Percentiles rank a stretch among this genome's conserved stretches.
Evolutionary conservation across 257 asterid species (phyloP).

Genomic region (Solanum lycopersicoides): DNA sequence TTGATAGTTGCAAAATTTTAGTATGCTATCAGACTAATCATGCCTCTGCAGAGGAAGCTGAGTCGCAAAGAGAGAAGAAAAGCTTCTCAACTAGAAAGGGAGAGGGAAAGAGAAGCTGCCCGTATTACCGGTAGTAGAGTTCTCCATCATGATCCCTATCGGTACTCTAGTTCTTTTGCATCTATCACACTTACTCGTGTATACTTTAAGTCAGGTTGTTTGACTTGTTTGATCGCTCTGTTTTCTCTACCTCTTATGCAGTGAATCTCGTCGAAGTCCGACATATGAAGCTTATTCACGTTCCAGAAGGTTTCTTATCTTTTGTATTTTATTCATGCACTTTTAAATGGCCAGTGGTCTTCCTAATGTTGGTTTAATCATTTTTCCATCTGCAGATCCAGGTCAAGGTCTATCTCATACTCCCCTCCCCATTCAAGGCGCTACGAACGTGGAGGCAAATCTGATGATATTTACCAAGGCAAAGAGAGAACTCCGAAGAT

Average conservation of each 20-base stretch:
- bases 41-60: slow-evolving; percentile 60
- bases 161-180: slow-evolving; percentile 30
- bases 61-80: slow-evolving; percentile 97
- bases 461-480: slow-evolving; percentile 54
- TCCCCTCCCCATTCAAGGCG: slow-evolving; percentile 79
- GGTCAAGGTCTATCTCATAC: slow-evolving; percentile 82
- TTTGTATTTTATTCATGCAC: background rate
- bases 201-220: background rate
- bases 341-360: background rate
- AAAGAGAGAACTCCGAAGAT: slow-evolving; percentile 77
- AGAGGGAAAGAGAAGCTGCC: slow-evolving; percentile 83
- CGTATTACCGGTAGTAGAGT: slow-evolving; percentile 67
- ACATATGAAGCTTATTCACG: slow-evolving; percentile 94
- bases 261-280: slow-evolving; percentile 95
- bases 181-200: background rate
- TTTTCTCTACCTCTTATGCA: slow-evolving; percentile 16
- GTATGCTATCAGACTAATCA: background rate
- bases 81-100: slow-evolving; percentile 85
- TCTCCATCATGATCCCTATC: slow-evolving; percentile 81
- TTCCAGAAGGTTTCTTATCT: slow-evolving; percentile 53
- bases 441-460: slow-evolving; percentile 40
- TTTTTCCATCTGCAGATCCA: slow-evolving; percentile 26
- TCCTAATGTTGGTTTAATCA: slow-evolving; percentile 1
- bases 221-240: background rate
- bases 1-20: background rate